These are phyloP conservation scores for Venturia aucupariae DNA, from an alignment of 2,329 filamentous ascomycete genomes.

Conservation along the genomic window DNA sequence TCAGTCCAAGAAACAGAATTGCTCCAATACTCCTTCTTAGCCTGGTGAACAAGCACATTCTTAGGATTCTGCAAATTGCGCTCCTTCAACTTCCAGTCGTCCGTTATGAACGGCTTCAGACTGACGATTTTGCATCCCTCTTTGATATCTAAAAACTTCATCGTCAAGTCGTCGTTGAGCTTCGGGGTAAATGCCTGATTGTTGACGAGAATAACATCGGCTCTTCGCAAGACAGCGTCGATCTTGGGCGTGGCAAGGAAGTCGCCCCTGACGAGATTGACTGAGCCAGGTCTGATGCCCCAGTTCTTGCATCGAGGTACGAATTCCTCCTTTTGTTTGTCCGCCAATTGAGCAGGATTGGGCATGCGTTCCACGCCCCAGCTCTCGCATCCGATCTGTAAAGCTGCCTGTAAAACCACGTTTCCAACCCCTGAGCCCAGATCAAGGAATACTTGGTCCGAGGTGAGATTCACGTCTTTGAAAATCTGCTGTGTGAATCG, in stretches of 20 bases:
- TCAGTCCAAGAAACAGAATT: slow-evolving; percentile 83
- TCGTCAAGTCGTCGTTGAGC: slow-evolving; percentile 74
- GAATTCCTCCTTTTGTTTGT: slow-evolving; percentile 75
- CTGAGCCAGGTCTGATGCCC: slow-evolving; percentile 71
- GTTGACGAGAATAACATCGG: slow-evolving; percentile 95
- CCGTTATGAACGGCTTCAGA: slow-evolving; percentile 81
- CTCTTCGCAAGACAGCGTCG: slow-evolving; percentile 63
- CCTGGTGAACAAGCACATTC: slow-evolving; percentile 59
- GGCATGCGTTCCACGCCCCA: slow-evolving; percentile 97
- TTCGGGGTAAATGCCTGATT: slow-evolving; percentile 91
- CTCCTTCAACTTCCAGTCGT: slow-evolving; percentile 62
- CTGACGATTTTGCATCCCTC: slow-evolving; percentile 83
- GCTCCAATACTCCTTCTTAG: slow-evolving; percentile 61
- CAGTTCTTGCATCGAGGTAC: slow-evolving; percentile 76
- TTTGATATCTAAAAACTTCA: slow-evolving; percentile 90
- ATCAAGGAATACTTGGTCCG: slow-evolving; percentile 82
- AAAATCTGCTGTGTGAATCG: slow-evolving; percentile 79
- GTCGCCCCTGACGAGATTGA: slow-evolving; percentile 73
- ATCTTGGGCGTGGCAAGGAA: slow-evolving; percentile 69
- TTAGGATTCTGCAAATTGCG: slow-evolving; percentile 72
- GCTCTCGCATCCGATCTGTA: slow-evolving; percentile 87
- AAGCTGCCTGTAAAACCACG: slow-evolving; percentile 84
- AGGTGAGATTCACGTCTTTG: slow-evolving; percentile 66
- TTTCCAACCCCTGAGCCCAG: slow-evolving; percentile 94
- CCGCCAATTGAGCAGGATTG: slow-evolving; percentile 74